A percentile compares a stretch with the other conserved stretches of the same genome.
phyloP scores from a whole-genome alignment of 805 yeast genomes.

The Candida palmyrensis region DNA sequence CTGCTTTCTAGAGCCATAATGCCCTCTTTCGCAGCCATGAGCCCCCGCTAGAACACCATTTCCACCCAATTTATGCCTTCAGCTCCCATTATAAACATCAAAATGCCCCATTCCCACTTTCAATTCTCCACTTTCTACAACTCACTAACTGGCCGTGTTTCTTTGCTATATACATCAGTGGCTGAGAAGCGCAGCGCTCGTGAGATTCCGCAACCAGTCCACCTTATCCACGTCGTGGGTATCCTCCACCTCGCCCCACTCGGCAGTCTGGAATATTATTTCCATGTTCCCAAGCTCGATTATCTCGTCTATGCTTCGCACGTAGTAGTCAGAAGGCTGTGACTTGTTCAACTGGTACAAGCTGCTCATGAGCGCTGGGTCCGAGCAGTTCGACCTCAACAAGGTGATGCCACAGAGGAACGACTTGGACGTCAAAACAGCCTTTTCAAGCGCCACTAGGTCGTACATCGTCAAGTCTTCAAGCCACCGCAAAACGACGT shows the following conservation, averaged over 20 bases:
- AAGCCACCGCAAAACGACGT: conserved; percentile 63
- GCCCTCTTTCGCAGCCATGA: too few species aligned
- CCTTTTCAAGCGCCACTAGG: conserved; percentile 82
- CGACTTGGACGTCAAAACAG: conserved; percentile 82
- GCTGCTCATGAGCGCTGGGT: conserved; percentile 11
- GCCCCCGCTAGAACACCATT: too few species aligned
- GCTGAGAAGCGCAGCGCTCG: conserved; percentile 60
- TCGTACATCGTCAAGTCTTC: conserved; percentile 64
- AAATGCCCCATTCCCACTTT: too few species aligned
- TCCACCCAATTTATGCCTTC: too few species aligned
- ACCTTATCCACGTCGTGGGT: conserved; percentile 97
- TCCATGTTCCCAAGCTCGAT: conserved; percentile 79
- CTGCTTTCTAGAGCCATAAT: too few species aligned
- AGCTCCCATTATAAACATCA: too few species aligned
- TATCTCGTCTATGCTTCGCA: conserved; percentile 58
- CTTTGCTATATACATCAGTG: conserved; percentile 9
- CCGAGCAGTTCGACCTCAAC: conserved; percentile 42
- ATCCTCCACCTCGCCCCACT: conserved; percentile 99
- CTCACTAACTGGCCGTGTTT: not conserved
- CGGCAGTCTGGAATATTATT: conserved; percentile 73
- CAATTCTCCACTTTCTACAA: not conserved
- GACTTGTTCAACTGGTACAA: conserved; percentile 33
- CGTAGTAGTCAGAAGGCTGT: conserved; percentile 24
- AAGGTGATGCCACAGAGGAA: conserved; percentile 75
- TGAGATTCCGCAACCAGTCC: conserved; percentile 77